These are phyloP conservation scores for Gnetum montanum DNA, from an alignment of 75 land plant species.

Conservation along the genomic window DNA sequence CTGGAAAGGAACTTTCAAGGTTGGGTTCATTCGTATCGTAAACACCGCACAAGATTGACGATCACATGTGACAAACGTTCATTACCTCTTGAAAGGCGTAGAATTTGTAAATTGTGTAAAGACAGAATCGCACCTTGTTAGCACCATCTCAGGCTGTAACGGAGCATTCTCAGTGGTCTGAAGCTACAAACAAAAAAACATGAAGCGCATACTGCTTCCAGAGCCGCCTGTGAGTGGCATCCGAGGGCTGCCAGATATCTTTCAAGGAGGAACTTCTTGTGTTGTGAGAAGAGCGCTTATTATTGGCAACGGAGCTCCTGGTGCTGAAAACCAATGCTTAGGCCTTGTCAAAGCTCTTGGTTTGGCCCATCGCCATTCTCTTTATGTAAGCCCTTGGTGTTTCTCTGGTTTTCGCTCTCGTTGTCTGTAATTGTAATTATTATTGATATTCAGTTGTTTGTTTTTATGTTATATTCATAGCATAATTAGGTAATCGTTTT, in stretches of 20 bases:
- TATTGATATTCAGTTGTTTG: neutral
- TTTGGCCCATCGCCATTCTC: constrained; percentile 31
- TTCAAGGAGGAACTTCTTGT: constrained; percentile 64
- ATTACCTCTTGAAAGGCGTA: too few species aligned
- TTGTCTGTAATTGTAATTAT: neutral
- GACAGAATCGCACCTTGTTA: too few species aligned
- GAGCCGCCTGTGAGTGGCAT: constrained; percentile 63
- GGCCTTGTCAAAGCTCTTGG: constrained; percentile 92
- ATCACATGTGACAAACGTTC: too few species aligned
- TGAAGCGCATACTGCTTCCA: constrained; percentile 83
- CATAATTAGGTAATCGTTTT: too few species aligned
- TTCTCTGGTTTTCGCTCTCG: neutral
- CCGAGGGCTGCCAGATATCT: constrained; percentile 73
- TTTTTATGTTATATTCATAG: too few species aligned
- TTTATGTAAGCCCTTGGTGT: constrained; percentile 49
- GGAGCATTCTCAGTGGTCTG: neutral
- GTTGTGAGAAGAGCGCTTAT: constrained; percentile 78
- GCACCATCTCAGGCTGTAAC: too few species aligned
- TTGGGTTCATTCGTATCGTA: too few species aligned
- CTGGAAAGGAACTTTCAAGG: too few species aligned
- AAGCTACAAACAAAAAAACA: constrained; percentile 3
- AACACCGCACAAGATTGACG: too few species aligned
- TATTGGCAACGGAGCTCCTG: constrained; percentile 86
- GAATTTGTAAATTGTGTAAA: too few species aligned
- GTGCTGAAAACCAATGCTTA: constrained; percentile 83